Conservation (phyloP, 2,329 filamentous ascomycete genomes). For the Rhynchosporium agropyri region DNA sequence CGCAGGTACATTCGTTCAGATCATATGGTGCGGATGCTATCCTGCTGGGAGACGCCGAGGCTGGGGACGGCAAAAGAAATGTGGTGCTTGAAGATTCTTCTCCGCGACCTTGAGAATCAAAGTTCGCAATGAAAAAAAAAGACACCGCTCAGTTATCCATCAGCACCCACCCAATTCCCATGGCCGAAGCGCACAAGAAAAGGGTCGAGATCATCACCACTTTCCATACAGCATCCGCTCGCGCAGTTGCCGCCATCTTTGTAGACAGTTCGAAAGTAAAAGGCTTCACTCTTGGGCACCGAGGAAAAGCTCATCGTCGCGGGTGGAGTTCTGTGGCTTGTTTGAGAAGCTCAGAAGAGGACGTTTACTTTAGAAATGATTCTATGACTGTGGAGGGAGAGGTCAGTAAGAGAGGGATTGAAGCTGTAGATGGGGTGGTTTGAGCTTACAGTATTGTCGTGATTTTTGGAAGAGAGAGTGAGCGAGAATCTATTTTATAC, state of each 20-base stretch:
- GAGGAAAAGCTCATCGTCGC: constrained; percentile 89
- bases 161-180: constrained; percentile 76
- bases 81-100: constrained; percentile 79
- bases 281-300: constrained; percentile 84
- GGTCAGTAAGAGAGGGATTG: neutral
- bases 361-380: constrained; percentile 99
- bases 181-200: constrained; percentile 60
- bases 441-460: constrained; percentile 3
- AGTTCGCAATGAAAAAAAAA: constrained; percentile 57
- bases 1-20: too few species aligned
- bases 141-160: constrained; percentile 88
- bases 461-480: neutral
- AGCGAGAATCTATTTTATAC: too few species aligned
- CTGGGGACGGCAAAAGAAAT: constrained; percentile 85
- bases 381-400: constrained; percentile 51
- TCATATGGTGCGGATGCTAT: too few species aligned
- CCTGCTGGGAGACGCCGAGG: constrained; percentile 64
- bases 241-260: constrained; percentile 58
- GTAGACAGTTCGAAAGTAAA: constrained; percentile 62
- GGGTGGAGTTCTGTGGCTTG: constrained; percentile 89
- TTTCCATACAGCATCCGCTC: constrained; percentile 68
- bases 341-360: constrained; percentile 88
- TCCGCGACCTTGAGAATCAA: constrained; percentile 52
- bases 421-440: constrained; percentile 1
- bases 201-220: constrained; percentile 90